These are phyloP conservation scores for Primulina huaijiensis DNA, from an alignment of 257 asterid genomes.

Conservation along the genomic window DNA sequence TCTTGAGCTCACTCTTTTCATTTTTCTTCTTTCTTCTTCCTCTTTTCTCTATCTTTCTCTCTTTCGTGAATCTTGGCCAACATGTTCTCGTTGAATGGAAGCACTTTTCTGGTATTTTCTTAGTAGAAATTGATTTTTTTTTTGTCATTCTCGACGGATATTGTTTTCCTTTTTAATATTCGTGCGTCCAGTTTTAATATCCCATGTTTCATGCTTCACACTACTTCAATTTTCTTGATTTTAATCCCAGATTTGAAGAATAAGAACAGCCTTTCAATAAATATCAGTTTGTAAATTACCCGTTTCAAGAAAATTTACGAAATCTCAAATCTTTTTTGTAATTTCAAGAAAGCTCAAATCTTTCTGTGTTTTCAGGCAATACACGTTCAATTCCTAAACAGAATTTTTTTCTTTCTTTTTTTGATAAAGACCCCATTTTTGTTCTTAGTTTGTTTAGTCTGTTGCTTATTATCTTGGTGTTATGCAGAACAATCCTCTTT, in stretches of 20 bases:
- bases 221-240: not conserved
- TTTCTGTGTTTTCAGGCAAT: not conserved
- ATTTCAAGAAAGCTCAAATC: not conserved
- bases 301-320: conserved; percentile 13
- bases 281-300: conserved; percentile 9
- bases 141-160: not conserved
- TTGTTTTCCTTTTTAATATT: not conserved
- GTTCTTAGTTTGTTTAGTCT: conserved; percentile 13
- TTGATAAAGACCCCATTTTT: not conserved
- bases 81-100: conserved; percentile 48
- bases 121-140: not conserved
- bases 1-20: conserved; percentile 19
- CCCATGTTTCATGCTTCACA: conserved; percentile 4
- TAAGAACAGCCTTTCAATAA: conserved; percentile 13
- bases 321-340: not conserved
- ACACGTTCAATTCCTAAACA: not conserved
- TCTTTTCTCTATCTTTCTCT: conserved; percentile 2
- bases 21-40: conserved; percentile 7
- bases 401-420: too few relatives aligned
- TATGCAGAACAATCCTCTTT: conserved; percentile 61
- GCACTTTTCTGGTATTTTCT: conserved; percentile 39
- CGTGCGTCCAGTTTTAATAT: not conserved
- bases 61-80: conserved; percentile 12
- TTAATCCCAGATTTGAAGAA: not conserved
- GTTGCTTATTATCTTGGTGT: not conserved